Percentiles rank a stretch among this genome's conserved stretches.
phyloP scores from a whole-genome alignment of 2,329 filamentous ascomycete species.

The Fusarium heterosporum region DNA sequence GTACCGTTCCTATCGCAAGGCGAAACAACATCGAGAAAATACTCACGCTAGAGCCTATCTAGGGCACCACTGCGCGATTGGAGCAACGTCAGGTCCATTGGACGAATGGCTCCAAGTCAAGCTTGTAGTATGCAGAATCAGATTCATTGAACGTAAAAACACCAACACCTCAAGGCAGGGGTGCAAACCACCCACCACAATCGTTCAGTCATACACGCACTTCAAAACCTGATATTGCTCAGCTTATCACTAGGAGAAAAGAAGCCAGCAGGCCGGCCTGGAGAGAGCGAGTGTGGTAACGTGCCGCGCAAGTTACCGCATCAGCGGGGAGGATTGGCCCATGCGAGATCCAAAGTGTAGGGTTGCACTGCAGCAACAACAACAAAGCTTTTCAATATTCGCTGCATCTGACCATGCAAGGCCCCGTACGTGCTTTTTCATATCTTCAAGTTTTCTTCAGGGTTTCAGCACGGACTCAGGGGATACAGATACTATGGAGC shows the following conservation, averaged over 20 bases:
- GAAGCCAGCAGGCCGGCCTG: conserved; percentile 1
- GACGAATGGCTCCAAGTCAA: neutral
- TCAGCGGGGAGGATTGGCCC: conserved; percentile 10
- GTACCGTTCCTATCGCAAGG: neutral
- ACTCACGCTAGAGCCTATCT: neutral
- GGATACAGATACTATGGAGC: neutral
- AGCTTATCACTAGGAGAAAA: conserved; percentile 1
- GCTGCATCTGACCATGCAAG: conserved; percentile 12
- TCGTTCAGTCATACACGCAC: conserved; percentile 10
- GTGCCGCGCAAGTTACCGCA: conserved; percentile 12
- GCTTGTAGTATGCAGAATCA: neutral
- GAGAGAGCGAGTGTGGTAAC: conserved; percentile 17
- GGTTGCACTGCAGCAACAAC: conserved; percentile 31
- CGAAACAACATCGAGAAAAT: neutral
- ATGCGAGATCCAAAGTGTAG: conserved; percentile 8
- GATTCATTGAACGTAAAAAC: neutral
- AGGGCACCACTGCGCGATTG: conserved; percentile 8
- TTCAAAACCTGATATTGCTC: conserved; percentile 5
- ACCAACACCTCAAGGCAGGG: neutral
- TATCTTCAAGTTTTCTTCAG: neutral
- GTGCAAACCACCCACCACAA: neutral
- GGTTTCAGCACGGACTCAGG: neutral
- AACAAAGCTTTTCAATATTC: neutral
- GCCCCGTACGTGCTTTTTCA: conserved; percentile 2
- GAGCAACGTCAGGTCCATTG: neutral